Evolutionary conservation across 2,329 filamentous ascomycete genomes (phyloP).

Genomic region (Aspergillus transmontanensis): DNA sequence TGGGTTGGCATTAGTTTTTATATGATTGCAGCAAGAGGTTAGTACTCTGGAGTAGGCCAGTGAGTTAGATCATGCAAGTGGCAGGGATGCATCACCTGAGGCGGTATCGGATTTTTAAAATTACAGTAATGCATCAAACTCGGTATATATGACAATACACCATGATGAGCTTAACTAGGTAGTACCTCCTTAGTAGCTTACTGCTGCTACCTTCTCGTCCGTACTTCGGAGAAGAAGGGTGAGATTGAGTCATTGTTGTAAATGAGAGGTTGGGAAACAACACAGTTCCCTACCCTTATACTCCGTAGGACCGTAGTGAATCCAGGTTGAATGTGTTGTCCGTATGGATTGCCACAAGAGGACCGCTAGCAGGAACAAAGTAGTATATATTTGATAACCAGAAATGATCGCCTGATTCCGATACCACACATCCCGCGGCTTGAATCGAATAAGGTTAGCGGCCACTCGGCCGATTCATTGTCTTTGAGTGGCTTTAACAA

Average conservation of each 20-base stretch:
- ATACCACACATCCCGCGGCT: not conserved
- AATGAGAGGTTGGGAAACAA: not conserved
- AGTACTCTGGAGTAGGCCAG: not conserved
- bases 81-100: not conserved
- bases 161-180: not conserved
- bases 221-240: not conserved
- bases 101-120: not conserved
- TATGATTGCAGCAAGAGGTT: not conserved
- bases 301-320: not conserved
- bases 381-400: constrained; percentile 6
- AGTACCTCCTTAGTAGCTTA: not conserved
- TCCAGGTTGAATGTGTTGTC: not conserved
- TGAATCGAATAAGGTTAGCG: not conserved
- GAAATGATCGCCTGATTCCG: not conserved
- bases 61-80: not conserved
- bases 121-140: not conserved
- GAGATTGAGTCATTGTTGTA: not conserved
- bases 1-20: not conserved
- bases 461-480: constrained; percentile 1
- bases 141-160: not conserved
- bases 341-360: not conserved
- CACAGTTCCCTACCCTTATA: not conserved
- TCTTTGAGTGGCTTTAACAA: not conserved
- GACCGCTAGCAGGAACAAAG: not conserved
- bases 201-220: not conserved